phyloP scores from a whole-genome alignment of 2,329 filamentous ascomycete genomes.

The Penicillium carneum region DNA sequence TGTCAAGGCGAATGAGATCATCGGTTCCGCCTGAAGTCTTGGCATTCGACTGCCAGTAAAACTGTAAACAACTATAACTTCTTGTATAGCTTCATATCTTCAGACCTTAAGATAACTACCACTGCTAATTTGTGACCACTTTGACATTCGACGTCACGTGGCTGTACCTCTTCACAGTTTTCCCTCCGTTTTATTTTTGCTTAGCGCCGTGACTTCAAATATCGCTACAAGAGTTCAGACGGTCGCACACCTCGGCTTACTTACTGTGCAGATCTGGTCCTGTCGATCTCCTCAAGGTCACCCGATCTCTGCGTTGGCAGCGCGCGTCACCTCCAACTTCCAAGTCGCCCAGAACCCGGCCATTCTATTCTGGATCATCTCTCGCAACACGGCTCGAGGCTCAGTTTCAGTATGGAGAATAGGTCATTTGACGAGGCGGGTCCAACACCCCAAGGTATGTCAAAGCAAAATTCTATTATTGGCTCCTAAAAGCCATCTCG shows the following conservation, averaged over 20 bases:
- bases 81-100: constrained; percentile 14
- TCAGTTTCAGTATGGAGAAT: constrained; percentile 27
- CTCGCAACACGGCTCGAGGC: constrained; percentile 1
- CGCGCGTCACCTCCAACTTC: constrained; percentile 33
- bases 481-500: constrained; percentile 7
- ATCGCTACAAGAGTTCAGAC: constrained; percentile 1
- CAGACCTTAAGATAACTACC: not conserved
- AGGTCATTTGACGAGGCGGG: constrained; percentile 36
- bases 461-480: constrained; percentile 13
- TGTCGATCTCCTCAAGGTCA: constrained; percentile 45
- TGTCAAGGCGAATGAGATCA: constrained; percentile 16
- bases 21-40: constrained; percentile 17
- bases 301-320: constrained; percentile 49
- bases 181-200: not conserved
- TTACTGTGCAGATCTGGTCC: constrained; percentile 34
- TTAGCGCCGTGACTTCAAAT: constrained; percentile 10
- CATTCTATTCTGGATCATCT: constrained; percentile 16
- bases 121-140: not conserved
- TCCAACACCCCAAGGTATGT: constrained; percentile 33
- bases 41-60: constrained; percentile 8
- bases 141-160: constrained; percentile 11
- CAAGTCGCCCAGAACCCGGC: constrained; percentile 11
- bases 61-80: constrained; percentile 11
- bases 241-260: constrained; percentile 27
- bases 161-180: constrained; percentile 1